A percentile compares a stretch with the other conserved stretches of the same genome.
Evolutionary conservation across 2,329 filamentous ascomycete genomes (phyloP).

Genomic region (Paraconiothyrium brasiliense): DNA sequence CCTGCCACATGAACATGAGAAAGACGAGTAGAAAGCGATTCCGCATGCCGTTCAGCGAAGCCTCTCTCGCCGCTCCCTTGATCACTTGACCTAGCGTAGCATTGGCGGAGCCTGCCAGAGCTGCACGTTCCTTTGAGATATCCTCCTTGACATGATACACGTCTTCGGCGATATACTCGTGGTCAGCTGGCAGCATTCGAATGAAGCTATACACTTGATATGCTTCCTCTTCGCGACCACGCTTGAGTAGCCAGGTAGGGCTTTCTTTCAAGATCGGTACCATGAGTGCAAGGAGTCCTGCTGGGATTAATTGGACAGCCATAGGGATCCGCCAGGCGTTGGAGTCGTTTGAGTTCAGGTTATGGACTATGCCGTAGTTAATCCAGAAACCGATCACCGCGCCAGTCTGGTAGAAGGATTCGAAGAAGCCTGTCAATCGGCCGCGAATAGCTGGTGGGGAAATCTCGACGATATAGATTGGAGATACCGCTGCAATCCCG

Average conservation of each 20-base stretch:
- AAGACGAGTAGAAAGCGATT: conserved; percentile 54
- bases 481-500: background rate
- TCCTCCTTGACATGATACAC: conserved; percentile 42
- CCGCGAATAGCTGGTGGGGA: conserved; percentile 56
- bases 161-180: conserved; percentile 53
- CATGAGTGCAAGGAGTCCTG: conserved; percentile 63
- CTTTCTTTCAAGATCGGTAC: conserved; percentile 54
- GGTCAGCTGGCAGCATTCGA: conserved; percentile 56
- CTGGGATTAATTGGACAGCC: conserved; percentile 73
- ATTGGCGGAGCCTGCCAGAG: conserved; percentile 36
- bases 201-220: conserved; percentile 53
- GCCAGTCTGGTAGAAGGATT: conserved; percentile 63
- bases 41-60: conserved; percentile 48
- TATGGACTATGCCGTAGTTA: conserved; percentile 3
- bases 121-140: conserved; percentile 42
- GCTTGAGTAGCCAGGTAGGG: conserved; percentile 56
- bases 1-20: conserved; percentile 53
- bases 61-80: conserved; percentile 43
- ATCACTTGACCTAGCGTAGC: conserved; percentile 40
- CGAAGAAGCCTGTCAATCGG: conserved; percentile 71
- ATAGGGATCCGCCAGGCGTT: conserved; percentile 61
- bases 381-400: conserved; percentile 66
- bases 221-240: conserved; percentile 53
- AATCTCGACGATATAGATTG: conserved; percentile 3
- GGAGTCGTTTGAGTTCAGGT: conserved; percentile 32